Base-by-base conservation (phyloP, 2,329 filamentous ascomycete genomes). In the Cadophora sp. region DNA sequence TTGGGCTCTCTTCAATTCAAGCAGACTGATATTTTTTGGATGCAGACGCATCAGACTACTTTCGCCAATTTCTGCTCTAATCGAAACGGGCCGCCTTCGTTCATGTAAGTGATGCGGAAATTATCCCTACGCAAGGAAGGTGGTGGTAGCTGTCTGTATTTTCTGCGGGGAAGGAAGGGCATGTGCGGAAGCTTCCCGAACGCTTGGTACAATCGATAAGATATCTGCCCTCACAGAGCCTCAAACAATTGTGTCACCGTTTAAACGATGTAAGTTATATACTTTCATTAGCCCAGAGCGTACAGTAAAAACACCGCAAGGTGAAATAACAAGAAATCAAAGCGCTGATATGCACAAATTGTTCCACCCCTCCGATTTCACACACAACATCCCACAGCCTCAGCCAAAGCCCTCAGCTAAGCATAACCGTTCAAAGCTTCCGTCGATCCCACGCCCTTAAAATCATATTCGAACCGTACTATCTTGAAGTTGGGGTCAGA, bases 401-500 rank as follows among this genome's bases (percentile, higher is more conserved):
- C 46, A 63, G 61, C 61, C 61, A 56, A 56, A 56, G 51, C 59
- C 11, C 8, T 50, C 40, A 31, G 58, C 59, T 69, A 69, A 31
- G 58, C 48, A 64, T 69, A 71, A 71, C 55, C 48, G 26, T 66
- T 63, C 59, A 71, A 60, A 68, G 65, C 64, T 71, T 69, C 55
- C 24, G 31, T 71, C 40, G 61, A 29, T 46, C 55, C 59, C 31
- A 53, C 34, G 50, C 66, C 64, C 40, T 62, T 65, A 51, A 68
- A 63, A 63, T 72, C 59, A 46, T 51, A 66, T 69, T 70, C 63
- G 56, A 70, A 70, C 66, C 68, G 48, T 73, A 68, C 64, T 69
- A 69, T 68, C 68, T 72, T 59, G 65, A 72, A 46, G 8, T 72
- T 67, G 62, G 65, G 34, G 70, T 72, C 19, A 68, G 61, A 72